These are phyloP conservation scores for Botrytis galanthina DNA, from an alignment of 2,329 filamentous ascomycete species.

Conservation along the genomic window DNA sequence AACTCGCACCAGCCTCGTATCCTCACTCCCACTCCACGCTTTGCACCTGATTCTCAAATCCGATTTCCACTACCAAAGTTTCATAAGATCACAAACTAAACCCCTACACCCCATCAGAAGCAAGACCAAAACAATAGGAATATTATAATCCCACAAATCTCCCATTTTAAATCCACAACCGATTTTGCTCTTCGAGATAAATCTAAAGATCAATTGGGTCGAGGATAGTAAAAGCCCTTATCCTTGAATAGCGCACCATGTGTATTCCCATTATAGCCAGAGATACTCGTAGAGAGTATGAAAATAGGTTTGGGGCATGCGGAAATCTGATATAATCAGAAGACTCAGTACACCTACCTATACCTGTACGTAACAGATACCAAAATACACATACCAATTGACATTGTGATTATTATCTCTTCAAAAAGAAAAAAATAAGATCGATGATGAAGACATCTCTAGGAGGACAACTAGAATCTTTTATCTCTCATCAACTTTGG, in stretches of 20 bases:
- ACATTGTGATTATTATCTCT: not conserved
- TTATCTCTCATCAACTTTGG: not conserved
- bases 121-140: not conserved
- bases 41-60: not conserved
- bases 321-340: not conserved
- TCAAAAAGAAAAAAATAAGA: not conserved
- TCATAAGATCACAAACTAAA: not conserved
- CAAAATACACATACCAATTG: not conserved
- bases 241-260: not conserved
- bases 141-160: not conserved
- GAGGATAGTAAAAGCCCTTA: no score
- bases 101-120: not conserved
- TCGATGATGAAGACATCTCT: not conserved
- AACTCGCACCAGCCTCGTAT: not conserved
- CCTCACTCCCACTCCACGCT: not conserved
- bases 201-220: no score
- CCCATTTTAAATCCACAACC: no score
- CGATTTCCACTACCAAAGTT: fast-evolving
- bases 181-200: no score
- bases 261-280: not conserved
- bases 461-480: not conserved
- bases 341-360: fast-evolving
- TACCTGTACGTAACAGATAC: not conserved
- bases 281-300: not conserved
- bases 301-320: no score